Evolutionary conservation across 2,329 filamentous ascomycete species (phyloP), one percentile per base, ranked within the genome.

Genomic region (Cordyceps militaris): DNA sequence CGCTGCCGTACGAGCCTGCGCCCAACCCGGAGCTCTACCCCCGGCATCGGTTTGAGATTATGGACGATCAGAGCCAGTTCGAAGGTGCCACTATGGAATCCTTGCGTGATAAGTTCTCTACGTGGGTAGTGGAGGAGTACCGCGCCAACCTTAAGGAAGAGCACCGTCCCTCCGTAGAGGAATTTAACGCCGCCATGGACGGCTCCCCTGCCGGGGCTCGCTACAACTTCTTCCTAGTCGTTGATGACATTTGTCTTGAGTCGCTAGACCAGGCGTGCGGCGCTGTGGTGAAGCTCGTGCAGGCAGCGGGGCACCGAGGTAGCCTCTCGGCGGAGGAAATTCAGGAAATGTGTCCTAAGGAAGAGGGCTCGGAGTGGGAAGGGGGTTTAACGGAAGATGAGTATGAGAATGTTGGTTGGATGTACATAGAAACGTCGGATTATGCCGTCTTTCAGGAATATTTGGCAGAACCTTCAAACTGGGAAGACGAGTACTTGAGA

Each of bases 361-460:
- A 56, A 23, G 36, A 46, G 32, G 44, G 38, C 21, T 49, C 47
- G 8, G 34, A 11, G 24, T 56, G 52, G 58, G 52, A 59, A 13
- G 58, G 53, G 13, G 58, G 58, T 47, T 38, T 32, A 16, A 56
- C 52, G n/a, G 54, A 53, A 19, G 43, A 28, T 40, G 58, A 59
- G 34, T 59, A 30, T 50, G 52, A 59, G 38, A 47, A 59, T 42
- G 58, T 59, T 40, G 58, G 58, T 21, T 59, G 58, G 58, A 52
- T 56, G 58, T 59, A 59, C 38, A 40, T 59, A 13, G 44, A 59
- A 10, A 36, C 28, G 24, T 40, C 36, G 14, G 52, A 56, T 23
- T 59, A 59, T 40, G 52, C 36, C 24, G 40, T 44, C 19, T 47
- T 56, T 19, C 52, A 59, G 46, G 47, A 56, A 10, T 21, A 52